Percentiles rank a stretch among this genome's conserved stretches.
Conservation (phyloP, 768 basidiomycete genomes). For the Royoungia palumana region DNA sequence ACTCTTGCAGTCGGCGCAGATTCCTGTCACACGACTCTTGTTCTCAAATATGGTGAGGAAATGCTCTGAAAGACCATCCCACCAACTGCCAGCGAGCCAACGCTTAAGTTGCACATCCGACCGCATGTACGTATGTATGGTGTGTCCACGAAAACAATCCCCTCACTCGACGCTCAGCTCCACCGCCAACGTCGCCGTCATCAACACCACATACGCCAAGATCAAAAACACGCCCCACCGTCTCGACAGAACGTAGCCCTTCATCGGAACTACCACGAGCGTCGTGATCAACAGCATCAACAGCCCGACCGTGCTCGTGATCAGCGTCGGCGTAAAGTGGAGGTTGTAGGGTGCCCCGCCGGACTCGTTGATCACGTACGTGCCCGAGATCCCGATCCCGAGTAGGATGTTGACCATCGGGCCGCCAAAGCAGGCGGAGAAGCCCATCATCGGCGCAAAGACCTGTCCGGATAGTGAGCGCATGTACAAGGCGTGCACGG, state of each 20-base stretch:
- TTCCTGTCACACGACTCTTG: too few species aligned
- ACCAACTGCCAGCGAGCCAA: too few species aligned
- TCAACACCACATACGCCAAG: conserved; percentile 66
- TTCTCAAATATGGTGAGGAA: too few species aligned
- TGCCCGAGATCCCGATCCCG: conserved; percentile 89
- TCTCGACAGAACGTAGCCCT: conserved; percentile 75
- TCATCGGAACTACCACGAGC: conserved; percentile 78
- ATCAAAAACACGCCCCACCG: conserved; percentile 84
- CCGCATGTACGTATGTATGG: too few species aligned
- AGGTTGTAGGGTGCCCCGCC: conserved; percentile 58
- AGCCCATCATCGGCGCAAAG: conserved; percentile 92
- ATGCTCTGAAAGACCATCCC: too few species aligned
- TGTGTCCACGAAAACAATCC: too few species aligned
- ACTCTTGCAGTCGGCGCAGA: too few species aligned
- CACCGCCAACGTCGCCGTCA: conserved; percentile 75
- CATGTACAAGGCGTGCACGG: neutral
- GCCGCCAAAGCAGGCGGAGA: conserved; percentile 92
- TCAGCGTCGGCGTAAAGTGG: conserved; percentile 75
- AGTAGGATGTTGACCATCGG: conserved; percentile 91
- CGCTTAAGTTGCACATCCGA: too few species aligned
- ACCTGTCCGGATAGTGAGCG: conserved; percentile 37
- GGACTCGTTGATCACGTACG: conserved; percentile 72
- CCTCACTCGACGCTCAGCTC: conserved; percentile 45
- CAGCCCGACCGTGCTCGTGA: conserved; percentile 83
- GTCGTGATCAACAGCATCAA: conserved; percentile 72